Evolutionary conservation across 495 filamentous ascomycete genomes (phyloP).

Genomic region (Neohortaea acidophila): DNA sequence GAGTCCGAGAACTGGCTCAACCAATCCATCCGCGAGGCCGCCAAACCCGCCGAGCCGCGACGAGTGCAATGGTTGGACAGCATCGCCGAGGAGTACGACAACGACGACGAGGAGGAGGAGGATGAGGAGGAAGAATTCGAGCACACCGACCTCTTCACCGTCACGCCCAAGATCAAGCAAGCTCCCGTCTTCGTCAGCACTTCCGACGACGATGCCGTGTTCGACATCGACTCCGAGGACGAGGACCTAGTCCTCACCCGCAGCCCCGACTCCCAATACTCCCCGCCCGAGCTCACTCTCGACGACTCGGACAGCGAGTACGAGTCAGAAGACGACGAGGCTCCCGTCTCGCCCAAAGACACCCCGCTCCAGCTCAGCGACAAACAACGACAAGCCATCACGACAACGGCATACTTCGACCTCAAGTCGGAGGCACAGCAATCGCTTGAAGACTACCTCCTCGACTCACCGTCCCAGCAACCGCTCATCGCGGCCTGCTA

Average conservation of each 20-base stretch:
- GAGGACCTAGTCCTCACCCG: constrained; percentile 1
- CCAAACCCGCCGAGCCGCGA: constrained; percentile 38
- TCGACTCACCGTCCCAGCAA: constrained; percentile 5
- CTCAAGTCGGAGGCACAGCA: constrained; percentile 13
- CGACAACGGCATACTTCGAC: constrained; percentile 36
- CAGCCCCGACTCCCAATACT: neutral
- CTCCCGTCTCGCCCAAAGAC: constrained; percentile 69
- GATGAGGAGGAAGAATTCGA: constrained; percentile 23
- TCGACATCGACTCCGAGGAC: constrained; percentile 21
- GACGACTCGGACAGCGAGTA: constrained; percentile 20
- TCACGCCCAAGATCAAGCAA: constrained; percentile 24
- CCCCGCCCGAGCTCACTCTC: constrained; percentile 2
- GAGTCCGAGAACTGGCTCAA: constrained; percentile 99
- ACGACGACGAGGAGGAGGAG: constrained; percentile 41
- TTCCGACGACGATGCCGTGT: constrained; percentile 15
- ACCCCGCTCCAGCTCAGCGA: constrained; percentile 49
- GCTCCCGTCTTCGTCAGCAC: constrained; percentile 21
- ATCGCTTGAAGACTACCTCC: constrained; percentile 11
- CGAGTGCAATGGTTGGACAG: constrained; percentile 83
- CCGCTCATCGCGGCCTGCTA: constrained; percentile 11
- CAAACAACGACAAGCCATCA: constrained; percentile 44
- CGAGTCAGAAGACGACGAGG: constrained; percentile 38
- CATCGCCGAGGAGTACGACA: constrained; percentile 56
- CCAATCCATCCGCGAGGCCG: constrained; percentile 68
- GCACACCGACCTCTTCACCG: constrained; percentile 23